Evolutionary conservation across 352 stramenopile species (phyloP), one percentile per base, ranked within the genome.

Genomic region (Thalassiosira sp.): DNA sequence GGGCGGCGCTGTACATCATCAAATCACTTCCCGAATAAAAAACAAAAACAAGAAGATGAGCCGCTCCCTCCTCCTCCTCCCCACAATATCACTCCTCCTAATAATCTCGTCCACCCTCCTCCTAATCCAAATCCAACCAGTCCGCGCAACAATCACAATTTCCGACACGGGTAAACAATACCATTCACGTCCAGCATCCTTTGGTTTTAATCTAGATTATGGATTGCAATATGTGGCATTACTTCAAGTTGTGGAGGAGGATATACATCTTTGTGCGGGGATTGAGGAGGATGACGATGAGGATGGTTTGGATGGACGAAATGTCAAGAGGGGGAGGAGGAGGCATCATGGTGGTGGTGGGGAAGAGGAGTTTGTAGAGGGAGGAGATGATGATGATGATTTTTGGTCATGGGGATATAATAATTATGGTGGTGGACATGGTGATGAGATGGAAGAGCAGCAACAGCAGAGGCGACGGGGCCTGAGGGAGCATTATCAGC

Each of bases 171-270:
- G 62, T 0, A 57, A 46, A 40, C 70, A 73, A 43, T 66, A 61
- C 2, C 31, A 60, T 16, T 69, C 54, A 24, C 60, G 57, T 33
- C 61, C 70, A 0, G 70, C 70, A 13, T 16, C 28, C 8, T 79
- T 79, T 43, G 70, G 70, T 0, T 60, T 69, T 27, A 6, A 57
- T 3, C 68, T 79, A 11, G 70, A 79, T 53, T 74, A 68, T 15
- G 61, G 62, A 3, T 40, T 74, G 13, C 60, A 79, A 20, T 79
- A 79, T 28, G 61, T 62, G 22, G 70, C 70, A 0, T 16, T 66
- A 20, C 18, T 79, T 2, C 70, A 77, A 46, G 16, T 51, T 11
- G 43, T 72, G 1, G 24, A 62, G 13, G 59, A 62, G 20, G 68
- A 77, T 56, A 28, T 53, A 13, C 45, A 72, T 35, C 49, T 77